phyloP scores from a whole-genome alignment of 2,329 filamentous ascomycete species.

The Helotiales sp. region DNA sequence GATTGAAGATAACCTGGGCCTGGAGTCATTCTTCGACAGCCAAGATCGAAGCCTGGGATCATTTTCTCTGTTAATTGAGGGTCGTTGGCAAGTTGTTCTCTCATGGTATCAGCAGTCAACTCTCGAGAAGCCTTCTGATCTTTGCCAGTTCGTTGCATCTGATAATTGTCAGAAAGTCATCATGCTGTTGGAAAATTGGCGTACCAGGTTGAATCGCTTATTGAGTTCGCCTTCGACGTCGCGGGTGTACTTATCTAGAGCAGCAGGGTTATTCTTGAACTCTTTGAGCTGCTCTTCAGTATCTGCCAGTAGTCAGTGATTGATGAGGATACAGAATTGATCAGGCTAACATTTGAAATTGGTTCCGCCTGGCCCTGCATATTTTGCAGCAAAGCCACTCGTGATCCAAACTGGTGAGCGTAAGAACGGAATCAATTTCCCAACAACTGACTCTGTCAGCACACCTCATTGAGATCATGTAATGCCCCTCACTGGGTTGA shows the following conservation, averaged over 20 bases:
- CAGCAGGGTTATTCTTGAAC: slow-evolving; percentile 25
- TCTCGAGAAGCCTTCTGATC: slow-evolving; percentile 21
- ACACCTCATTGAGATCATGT: background rate
- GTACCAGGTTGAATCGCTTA: slow-evolving; percentile 31
- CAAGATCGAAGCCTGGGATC: slow-evolving; percentile 34
- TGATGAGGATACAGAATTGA: background rate
- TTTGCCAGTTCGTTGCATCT: slow-evolving; percentile 21
- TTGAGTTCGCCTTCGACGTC: slow-evolving; percentile 30
- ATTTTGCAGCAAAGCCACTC: slow-evolving; percentile 28
- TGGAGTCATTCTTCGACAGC: slow-evolving; percentile 45
- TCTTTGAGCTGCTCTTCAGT: slow-evolving; percentile 19
- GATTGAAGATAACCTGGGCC: slow-evolving; percentile 44
- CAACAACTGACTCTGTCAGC: slow-evolving; percentile 41
- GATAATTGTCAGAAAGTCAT: background rate
- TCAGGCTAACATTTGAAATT: slow-evolving; percentile 20
- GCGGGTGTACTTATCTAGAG: slow-evolving; percentile 19
- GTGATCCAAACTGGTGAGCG: slow-evolving; percentile 56
- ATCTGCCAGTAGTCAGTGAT: slow-evolving; percentile 8
- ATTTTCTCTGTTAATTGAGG: slow-evolving; percentile 17
- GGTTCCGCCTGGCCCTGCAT: slow-evolving; percentile 20
- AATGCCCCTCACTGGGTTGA: slow-evolving; percentile 40
- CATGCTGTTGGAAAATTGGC: background rate
- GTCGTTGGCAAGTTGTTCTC: slow-evolving; percentile 17
- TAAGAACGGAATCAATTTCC: slow-evolving; percentile 54
- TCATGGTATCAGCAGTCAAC: slow-evolving; percentile 16